These are phyloP conservation scores for Chimonanthus salicifolius DNA, from an alignment of 164 flowering plant species.

Conservation along the genomic window DNA sequence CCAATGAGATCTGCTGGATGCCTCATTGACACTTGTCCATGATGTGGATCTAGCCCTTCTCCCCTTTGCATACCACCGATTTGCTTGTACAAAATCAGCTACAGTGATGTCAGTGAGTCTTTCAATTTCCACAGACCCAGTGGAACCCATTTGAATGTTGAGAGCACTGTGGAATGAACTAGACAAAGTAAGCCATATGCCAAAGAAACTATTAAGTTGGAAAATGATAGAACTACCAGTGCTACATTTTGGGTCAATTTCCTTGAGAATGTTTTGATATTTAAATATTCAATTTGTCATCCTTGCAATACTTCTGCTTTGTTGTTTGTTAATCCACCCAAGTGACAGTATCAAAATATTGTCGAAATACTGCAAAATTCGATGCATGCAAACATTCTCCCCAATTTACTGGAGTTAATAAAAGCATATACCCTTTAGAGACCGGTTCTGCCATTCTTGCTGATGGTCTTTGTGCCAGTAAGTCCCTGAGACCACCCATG, in stretches of 20 bases:
- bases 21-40: slow-evolving; percentile 74
- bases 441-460: slow-evolving; percentile 25
- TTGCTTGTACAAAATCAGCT: slow-evolving; percentile 54
- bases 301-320: too few relatives aligned
- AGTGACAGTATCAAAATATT: too few relatives aligned
- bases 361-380: too few relatives aligned
- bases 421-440: slow-evolving; percentile 38
- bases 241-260: neutral
- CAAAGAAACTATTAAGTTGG: neutral
- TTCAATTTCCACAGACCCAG: slow-evolving; percentile 68
- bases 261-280: too few relatives aligned
- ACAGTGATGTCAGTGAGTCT: slow-evolving; percentile 57
- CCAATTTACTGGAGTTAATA: neutral
- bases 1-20: slow-evolving; percentile 93
- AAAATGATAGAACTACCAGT: neutral
- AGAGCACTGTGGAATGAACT: slow-evolving; percentile 50
- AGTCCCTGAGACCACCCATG: slow-evolving; percentile 69
- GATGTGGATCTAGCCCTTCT: slow-evolving; percentile 64
- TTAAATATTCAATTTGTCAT: too few relatives aligned
- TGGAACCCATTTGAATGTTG: slow-evolving; percentile 66
- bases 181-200: slow-evolving; percentile 19
- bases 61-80: slow-evolving; percentile 61
- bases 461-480: slow-evolving; percentile 51
- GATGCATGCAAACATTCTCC: too few relatives aligned
- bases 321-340: too few relatives aligned